Evolutionary conservation across 2,329 filamentous ascomycete species (phyloP).

Genomic region (Harringtonia aguacate): DNA sequence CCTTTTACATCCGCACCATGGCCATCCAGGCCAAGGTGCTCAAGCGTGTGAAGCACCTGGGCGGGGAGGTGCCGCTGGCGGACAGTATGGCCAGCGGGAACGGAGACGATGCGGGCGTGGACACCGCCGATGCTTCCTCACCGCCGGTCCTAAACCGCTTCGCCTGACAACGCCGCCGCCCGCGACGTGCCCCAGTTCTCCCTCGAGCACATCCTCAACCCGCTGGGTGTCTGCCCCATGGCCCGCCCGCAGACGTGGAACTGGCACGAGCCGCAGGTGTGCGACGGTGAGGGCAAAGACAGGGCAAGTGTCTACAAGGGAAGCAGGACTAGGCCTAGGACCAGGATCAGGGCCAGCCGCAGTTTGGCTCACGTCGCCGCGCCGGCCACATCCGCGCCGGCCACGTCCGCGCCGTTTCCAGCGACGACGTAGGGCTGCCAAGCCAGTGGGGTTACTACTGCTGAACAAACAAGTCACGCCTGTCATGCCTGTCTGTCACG

Average conservation of each 20-base stretch:
- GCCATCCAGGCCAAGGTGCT: constrained; percentile 4
- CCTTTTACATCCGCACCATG: constrained; percentile 7
- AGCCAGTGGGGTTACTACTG: too few relatives aligned
- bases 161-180: neutral
- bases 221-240: constrained; percentile 9
- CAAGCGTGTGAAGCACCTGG: constrained; percentile 8
- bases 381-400: too few relatives aligned
- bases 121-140: constrained; percentile 5
- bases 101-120: constrained; percentile 4
- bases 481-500: too few relatives aligned
- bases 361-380: too few relatives aligned
- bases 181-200: constrained; percentile 3
- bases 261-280: too few relatives aligned
- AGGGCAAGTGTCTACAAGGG: too few relatives aligned
- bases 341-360: too few relatives aligned
- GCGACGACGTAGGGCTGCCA: too few relatives aligned
- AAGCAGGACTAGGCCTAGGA: too few relatives aligned
- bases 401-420: too few relatives aligned
- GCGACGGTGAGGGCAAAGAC: too few relatives aligned
- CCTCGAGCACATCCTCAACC: constrained; percentile 10
- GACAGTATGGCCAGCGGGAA: constrained; percentile 3
- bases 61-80: constrained; percentile 7
- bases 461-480: too few relatives aligned
- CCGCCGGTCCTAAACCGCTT: constrained; percentile 5
- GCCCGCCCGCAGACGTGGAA: constrained; percentile 5